Base-by-base conservation (phyloP, 2,329 filamentous ascomycete species). In the Clarireedia paspali region DNA sequence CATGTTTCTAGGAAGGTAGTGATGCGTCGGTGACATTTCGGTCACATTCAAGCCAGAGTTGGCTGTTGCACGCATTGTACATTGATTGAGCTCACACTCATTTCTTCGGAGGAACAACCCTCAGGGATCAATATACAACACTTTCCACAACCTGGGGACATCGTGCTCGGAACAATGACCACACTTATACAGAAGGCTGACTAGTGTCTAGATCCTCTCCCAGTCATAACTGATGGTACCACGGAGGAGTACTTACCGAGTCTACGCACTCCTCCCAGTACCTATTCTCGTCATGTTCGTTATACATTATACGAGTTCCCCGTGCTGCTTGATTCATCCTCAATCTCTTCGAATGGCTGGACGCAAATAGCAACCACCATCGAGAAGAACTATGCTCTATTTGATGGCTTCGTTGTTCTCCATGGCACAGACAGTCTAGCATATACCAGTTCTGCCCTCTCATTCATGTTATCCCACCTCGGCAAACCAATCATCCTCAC, bases 401-500 rank as follows among this genome's bases (percentile, higher is more conserved):
- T 85, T 64, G 85, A 89, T 67, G 84, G 81, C 4, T 88, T 88
- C 62, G 83, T 88, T 2, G 75, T 88, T n/a, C 76, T 88, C 27
- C 85, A 88, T 64, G 85, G 85, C 42, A 88, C 85, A 1, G 85
- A 88, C 66, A 85, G 80, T 59, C 70, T 88, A 54, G 84, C 80
- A 14, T 89, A 89, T 67, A 87, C 85, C 6, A 81, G 79, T 63
- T 87, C 84, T 2, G 85, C 85, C 3, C 72, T 89, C 55, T 87
- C 83, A 64, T 89, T 88, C 73, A 88, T 88, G 84, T 74, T 89
- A 45, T 79, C 84, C 63, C 83, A 87, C 63, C 73, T 89, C 12
- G 85, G 84, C 15, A 89, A 89, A 69, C 83, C 85, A 0, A 82
- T 89, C 20, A 81, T 89, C 52, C 71, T 89, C 46, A 89, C 85